Base-by-base conservation (phyloP, 2,329 filamentous ascomycete genomes). In the Aspergillus nomiae region DNA sequence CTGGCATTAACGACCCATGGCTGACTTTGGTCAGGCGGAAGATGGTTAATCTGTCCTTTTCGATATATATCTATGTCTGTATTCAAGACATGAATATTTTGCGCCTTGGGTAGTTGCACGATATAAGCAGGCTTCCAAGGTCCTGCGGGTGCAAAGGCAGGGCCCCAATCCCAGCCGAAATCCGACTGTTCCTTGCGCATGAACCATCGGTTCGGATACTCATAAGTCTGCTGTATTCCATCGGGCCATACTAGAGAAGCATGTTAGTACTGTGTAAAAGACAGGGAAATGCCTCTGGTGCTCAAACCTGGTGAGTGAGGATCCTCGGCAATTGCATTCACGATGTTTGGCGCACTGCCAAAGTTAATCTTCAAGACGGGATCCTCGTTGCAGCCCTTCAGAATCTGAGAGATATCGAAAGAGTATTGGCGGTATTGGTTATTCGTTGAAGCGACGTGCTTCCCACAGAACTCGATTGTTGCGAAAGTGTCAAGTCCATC, bases 81-180 rank as follows among this genome's bases (percentile, higher is more conserved):
- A 67, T 88, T 86, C 4, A 84, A 67, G 11, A 84, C 73, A 64
- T 86, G 80, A 2, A 85, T 68, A 19, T 76, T 69, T 38, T 82
- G 75, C 1, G 76, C 63, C 1, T 75, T 63, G 4, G 73, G 70
- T 9, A 87, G 76, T 65, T 88, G 85, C 14, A 88, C 78, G 1
- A 87, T 73, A 70, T 83, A 86, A 1, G 84, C 86, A 48, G 86
- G 83, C 65, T 85, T 81, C 87, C 87, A 90, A 8, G 86, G 84
- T 2, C 87, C 87, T n/a, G 85, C 84, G 0, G 87, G 86, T n/a
- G 82, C 80, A 70, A 89, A 87, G 0, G 84, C 85, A 11, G 85
- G 85, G 11, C 85, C 85, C 86, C 86, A 87, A 63, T 88, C 86
- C 87, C 87, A 89, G 2, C 87, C 87, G 71, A 89, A 89, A 70